These are phyloP conservation scores for Sesbania bispinosa DNA, from an alignment of 306 rosid genomes.

Conservation along the genomic window DNA sequence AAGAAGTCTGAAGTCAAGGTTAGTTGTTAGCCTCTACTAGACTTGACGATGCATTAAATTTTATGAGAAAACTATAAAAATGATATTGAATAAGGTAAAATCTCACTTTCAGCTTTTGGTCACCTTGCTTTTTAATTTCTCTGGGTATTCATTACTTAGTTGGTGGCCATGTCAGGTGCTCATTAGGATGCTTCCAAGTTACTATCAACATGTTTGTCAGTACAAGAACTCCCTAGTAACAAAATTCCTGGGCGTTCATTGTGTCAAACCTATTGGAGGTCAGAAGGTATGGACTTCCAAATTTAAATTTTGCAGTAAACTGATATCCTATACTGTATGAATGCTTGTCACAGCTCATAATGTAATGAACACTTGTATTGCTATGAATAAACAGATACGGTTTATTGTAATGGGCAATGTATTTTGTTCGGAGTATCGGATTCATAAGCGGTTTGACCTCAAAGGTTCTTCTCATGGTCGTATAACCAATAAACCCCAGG, in stretches of 20 bases:
- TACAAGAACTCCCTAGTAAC: conserved; percentile 52
- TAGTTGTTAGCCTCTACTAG: conserved; percentile 23
- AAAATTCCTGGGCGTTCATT: conserved; percentile 52
- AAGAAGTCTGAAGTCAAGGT: conserved; percentile 64
- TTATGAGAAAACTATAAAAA: neutral
- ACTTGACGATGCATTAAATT: conserved; percentile 22
- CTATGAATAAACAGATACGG: conserved; percentile 39
- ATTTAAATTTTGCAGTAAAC: neutral
- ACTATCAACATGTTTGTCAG: conserved; percentile 47
- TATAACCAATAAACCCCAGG: conserved; percentile 41
- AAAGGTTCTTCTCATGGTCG: conserved; percentile 61
- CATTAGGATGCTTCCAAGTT: conserved; percentile 53
- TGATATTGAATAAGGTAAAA: conserved; percentile 3
- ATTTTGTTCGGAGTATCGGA: conserved; percentile 50
- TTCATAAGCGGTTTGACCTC: conserved; percentile 53
- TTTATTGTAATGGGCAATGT: conserved; percentile 58
- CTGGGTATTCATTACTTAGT: conserved; percentile 24
- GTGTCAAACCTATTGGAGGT: conserved; percentile 54
- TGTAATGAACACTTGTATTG: neutral
- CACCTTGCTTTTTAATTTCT: no score
- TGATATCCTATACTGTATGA: neutral
- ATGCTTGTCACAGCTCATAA: neutral
- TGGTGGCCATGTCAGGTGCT: conserved; percentile 47
- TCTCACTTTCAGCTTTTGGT: conserved; percentile 25
- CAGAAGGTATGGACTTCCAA: conserved; percentile 38